These are phyloP conservation scores for Zygoascus meyerae DNA, from an alignment of 1,139 yeast species.

Conservation along the genomic window DNA sequence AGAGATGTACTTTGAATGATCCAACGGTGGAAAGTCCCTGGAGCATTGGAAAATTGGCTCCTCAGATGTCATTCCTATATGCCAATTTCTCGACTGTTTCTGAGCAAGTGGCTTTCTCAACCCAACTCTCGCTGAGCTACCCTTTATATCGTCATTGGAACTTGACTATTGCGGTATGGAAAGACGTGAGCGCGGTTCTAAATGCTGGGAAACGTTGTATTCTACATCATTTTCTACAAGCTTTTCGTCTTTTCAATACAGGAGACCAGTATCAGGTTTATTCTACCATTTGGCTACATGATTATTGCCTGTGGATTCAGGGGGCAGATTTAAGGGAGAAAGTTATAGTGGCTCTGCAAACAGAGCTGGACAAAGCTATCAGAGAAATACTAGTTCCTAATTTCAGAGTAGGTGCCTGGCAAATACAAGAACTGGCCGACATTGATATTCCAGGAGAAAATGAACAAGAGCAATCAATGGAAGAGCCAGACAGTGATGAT, in stretches of 20 bases:
- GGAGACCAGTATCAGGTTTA: conserved; percentile 89
- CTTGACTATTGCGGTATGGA: conserved; percentile 59
- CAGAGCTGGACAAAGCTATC: conserved; percentile 43
- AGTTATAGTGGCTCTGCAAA: conserved; percentile 56
- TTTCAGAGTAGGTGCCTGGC: conserved; percentile 1
- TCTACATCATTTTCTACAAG: conserved; percentile 50
- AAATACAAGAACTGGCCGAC: neutral
- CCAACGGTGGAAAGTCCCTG: conserved; percentile 85
- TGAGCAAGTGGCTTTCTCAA: conserved; percentile 53
- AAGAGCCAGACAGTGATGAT: conserved; percentile 5
- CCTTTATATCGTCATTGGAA: conserved; percentile 75
- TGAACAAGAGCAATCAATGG: neutral
- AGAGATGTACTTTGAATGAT: conserved; percentile 70
- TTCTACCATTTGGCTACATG: conserved; percentile 73
- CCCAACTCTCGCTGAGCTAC: conserved; percentile 67
- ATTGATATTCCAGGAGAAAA: neutral
- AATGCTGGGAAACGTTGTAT: conserved; percentile 63
- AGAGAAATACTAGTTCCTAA: neutral
- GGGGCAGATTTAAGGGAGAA: conserved; percentile 43
- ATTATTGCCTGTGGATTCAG: conserved; percentile 73
- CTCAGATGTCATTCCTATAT: conserved; percentile 72
- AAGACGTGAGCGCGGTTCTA: conserved; percentile 61
- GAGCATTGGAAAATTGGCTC: conserved; percentile 82
- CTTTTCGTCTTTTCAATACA: conserved; percentile 69
- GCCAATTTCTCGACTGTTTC: conserved; percentile 44